Evolutionary conservation across 2,329 filamentous ascomycete species (phyloP), one percentile per base, ranked within the genome.

Genomic region (Chalaropsis ovoidea): DNA sequence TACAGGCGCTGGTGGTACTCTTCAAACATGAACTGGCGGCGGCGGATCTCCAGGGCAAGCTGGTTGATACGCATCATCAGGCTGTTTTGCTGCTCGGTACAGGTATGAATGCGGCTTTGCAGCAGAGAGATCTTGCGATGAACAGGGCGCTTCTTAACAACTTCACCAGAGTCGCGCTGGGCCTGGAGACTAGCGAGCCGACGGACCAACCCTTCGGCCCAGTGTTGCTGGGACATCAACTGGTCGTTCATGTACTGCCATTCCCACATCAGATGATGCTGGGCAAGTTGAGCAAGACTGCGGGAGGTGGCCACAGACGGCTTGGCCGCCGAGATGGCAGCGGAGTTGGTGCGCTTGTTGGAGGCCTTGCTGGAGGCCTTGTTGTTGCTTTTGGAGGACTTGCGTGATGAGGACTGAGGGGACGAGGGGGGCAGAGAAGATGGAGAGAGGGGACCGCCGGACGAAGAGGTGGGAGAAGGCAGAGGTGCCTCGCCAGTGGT

Each of bases 191-290:
- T 62, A 22, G 63, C 66, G 13, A 67, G 52, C 17, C 62, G 61
- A 27, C 63, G 66, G n/a, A 65, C 63, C 22, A 67, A 31, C 2
- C 27, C 22, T 22, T 67, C 66, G n/a, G 63, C 63, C 35, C 56
- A 31, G 19, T 27, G 47, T 61, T 65, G 66, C 39, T 67, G 58
- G 8, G 39, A 10, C 17, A 65, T 52, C 11, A 67, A 63, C 27
- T 64, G 54, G 42, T 41, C 35, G 22, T 63, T 67, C 60, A 65
- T 61, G 27, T 67, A 67, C 7, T 65, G 49, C 66, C 66, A 67
- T 39, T 67, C 49, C 13, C 52, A 61, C 6, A 60, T 6, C 1
- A 67, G 63, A n/a, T 61, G 39, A 17, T 49, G 15, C 13, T 61
- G 63, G 10, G 66, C n/a, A 19, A 67, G 45, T 2, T 67, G 63